Base-by-base conservation (phyloP, 805 yeast genomes). In the Metschnikowia koreensis region DNA sequence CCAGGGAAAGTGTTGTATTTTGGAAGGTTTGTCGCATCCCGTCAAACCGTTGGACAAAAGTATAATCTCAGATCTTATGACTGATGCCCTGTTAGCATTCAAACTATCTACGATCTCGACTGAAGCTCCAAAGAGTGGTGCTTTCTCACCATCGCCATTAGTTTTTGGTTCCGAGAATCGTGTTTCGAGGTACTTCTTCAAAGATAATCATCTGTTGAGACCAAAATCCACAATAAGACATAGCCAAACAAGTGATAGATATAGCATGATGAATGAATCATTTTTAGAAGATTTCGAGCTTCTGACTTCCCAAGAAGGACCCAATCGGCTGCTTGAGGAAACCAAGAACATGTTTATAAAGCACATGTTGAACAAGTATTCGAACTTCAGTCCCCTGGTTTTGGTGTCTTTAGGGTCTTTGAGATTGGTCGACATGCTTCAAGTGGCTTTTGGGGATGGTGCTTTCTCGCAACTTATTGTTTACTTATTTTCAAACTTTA, bases 351-450 rank as follows among this genome's bases (percentile, higher is more conserved):
- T 54, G 7, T 66, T 73, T 46, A 58, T 74, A 13, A 60, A 62
- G 47, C 61, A 62, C 41, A 60, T 74, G 48, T 44, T 73, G 6
- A 60, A 60, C 6, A 55, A 52, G 27, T 64, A 67, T 50, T 46
- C 60, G 3, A 50, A 51, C 4, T 55, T 73, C 27, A 64, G 55
- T 42, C 58, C 69, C 28, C 60, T 65, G 16, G 56, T 58, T 7
- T 55, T 73, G 34, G 61, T 66, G 9, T 59, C 63, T 15, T 58
- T 73, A 31, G 79, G 79, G 1, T 52, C 60, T 2, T 61, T 74
- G 41, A 59, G 77, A 26, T 54, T 74, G 22, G 76, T 68, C 6
- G 79, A 74, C 58, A 53, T 52, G 11, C 58, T 74, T 9, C 49
- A 53, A 6, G 68, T 71, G 1, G 61, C 67, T 26, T 48, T 52